These are phyloP conservation scores for Austropuccinia psidii DNA, from an alignment of 1,284 basidiomycete genomes.

Conservation along the genomic window DNA sequence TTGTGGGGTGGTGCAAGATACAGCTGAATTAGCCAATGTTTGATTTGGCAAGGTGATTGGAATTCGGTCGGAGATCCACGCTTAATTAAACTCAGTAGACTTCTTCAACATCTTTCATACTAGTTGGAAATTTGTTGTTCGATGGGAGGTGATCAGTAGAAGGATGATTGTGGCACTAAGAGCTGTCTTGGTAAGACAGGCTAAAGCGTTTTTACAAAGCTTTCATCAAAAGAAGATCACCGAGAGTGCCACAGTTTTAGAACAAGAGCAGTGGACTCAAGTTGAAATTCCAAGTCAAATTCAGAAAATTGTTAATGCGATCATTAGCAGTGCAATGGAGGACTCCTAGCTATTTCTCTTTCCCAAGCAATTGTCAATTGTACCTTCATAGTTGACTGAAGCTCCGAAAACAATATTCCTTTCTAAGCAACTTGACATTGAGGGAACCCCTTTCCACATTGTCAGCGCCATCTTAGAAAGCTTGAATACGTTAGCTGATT, in stretches of 20 bases:
- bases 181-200: conserved; percentile 70
- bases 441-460: conserved; percentile 71
- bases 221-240: conserved; percentile 80
- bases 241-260: conserved; percentile 76
- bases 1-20: conserved; percentile 65
- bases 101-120: conserved; percentile 76
- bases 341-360: conserved; percentile 65
- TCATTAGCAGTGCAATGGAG: conserved; percentile 71
- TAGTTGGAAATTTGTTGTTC: conserved; percentile 80
- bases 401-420: conserved; percentile 42
- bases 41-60: conserved; percentile 69
- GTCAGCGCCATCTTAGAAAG: conserved; percentile 78
- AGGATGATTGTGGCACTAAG: conserved; percentile 86
- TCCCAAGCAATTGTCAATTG: no score
- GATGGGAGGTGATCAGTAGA: conserved; percentile 71
- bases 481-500: conserved; percentile 70
- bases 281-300: conserved; percentile 62
- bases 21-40: conserved; percentile 73
- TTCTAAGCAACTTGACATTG: conserved; percentile 70
- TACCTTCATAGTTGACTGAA: conserved; percentile 37
- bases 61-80: conserved; percentile 68
- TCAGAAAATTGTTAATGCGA: conserved; percentile 63
- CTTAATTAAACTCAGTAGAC: conserved; percentile 60
- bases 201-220: conserved; percentile 72
- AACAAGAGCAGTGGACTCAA: conserved; percentile 81